A percentile compares a stretch with the other conserved stretches of the same genome.
Evolutionary conservation across 495 filamentous ascomycete genomes (phyloP).

Genomic region (Penicillium crystallinum): DNA sequence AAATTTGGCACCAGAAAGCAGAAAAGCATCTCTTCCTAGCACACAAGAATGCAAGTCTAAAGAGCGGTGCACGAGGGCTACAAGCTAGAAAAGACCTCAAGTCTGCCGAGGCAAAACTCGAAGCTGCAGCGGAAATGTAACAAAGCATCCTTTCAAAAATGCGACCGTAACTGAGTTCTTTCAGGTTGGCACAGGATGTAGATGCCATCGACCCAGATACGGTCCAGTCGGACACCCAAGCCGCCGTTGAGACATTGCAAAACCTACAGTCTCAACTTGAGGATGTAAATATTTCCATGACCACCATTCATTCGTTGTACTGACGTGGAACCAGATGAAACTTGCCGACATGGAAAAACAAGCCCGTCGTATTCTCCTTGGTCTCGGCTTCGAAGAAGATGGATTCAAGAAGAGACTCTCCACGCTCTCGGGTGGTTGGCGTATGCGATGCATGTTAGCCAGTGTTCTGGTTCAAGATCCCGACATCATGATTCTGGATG

Average conservation of each 20-base stretch:
- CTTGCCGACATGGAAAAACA: constrained; percentile 47
- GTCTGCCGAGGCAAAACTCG: constrained; percentile 57
- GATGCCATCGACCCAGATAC: constrained; percentile 50
- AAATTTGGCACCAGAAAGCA: constrained; percentile 53
- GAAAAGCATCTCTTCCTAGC: constrained; percentile 58
- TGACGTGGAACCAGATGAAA: constrained; percentile 30
- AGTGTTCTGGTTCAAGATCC: constrained; percentile 61
- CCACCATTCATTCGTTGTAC: neutral
- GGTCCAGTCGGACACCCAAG: constrained; percentile 56
- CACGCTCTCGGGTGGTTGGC: constrained; percentile 74
- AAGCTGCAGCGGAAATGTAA: constrained; percentile 49
- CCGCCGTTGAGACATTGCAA: constrained; percentile 56
- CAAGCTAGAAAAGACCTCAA: constrained; percentile 67
- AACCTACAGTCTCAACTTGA: constrained; percentile 55
- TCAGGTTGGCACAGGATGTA: constrained; percentile 49
- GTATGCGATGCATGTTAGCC: constrained; percentile 66
- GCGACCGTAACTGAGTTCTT: constrained; percentile 1
- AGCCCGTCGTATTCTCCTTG: constrained; percentile 58
- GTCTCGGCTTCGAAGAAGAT: constrained; percentile 67
- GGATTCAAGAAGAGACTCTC: constrained; percentile 51
- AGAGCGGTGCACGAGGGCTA: constrained; percentile 67
- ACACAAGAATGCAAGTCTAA: constrained; percentile 64
- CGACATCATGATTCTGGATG: constrained; percentile 78
- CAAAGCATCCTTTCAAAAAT: constrained; percentile 1
- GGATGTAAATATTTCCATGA: constrained; percentile 29